These are phyloP conservation scores for Omphalea diandra DNA, from an alignment of 441 rosid genomes.

Conservation along the genomic window DNA sequence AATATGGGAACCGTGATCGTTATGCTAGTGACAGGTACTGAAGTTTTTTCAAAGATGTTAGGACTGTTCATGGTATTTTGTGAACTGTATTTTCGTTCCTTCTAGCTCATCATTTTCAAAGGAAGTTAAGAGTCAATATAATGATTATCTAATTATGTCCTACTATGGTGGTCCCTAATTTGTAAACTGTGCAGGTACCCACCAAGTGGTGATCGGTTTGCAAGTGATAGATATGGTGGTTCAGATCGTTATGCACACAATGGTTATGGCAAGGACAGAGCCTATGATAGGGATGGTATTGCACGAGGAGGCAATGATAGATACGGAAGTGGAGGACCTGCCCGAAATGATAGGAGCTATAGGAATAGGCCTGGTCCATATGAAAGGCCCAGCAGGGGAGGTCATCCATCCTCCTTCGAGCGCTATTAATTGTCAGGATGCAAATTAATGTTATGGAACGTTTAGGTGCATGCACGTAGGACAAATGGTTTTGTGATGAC, in stretches of 20 bases:
- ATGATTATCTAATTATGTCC: background rate
- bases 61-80: background rate
- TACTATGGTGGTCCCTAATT: background rate
- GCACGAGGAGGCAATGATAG: slow-evolving; percentile 63
- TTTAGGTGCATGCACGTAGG: slow-evolving; percentile 10
- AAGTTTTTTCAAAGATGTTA: slow-evolving; percentile 1
- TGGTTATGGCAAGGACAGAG: slow-evolving; percentile 70
- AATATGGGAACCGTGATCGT: slow-evolving; percentile 71
- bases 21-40: slow-evolving; percentile 69
- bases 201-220: slow-evolving; percentile 70
- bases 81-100: background rate
- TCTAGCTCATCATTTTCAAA: background rate
- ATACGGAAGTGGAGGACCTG: slow-evolving; percentile 74
- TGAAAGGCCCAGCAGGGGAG: slow-evolving; percentile 77
- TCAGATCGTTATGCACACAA: slow-evolving; percentile 78
- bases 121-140: too few relatives aligned
- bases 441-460: background rate
- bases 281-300: slow-evolving; percentile 66
- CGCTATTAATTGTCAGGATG: slow-evolving; percentile 43
- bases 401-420: slow-evolving; percentile 69
- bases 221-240: slow-evolving; percentile 59
- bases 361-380: slow-evolving; percentile 72
- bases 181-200: slow-evolving; percentile 54
- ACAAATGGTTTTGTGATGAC: slow-evolving; percentile 9
- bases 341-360: slow-evolving; percentile 63